Base-by-base conservation (phyloP, 768 basidiomycete genomes). In the Boletus vinaceobasis region DNA sequence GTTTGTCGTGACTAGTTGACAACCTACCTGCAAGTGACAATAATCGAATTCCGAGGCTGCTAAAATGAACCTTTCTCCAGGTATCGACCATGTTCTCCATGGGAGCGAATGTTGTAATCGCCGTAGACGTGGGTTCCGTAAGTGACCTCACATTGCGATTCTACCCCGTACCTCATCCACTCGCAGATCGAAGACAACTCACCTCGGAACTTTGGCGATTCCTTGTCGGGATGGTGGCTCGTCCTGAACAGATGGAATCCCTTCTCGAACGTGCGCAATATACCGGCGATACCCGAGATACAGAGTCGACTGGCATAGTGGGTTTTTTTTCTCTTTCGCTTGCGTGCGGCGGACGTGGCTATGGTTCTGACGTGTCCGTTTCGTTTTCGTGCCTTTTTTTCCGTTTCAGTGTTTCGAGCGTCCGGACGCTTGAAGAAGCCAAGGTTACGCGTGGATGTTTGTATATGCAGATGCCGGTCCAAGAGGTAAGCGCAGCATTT, bases 221-320 rank as follows among this genome's bases (percentile, higher is more conserved):
- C 90, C 1, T 80, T 99, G 3, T 97, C 94, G 4, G 97, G 97
- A 29, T 97, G 91, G 87, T 98, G 93, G 90, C 80, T 98, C 17
- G 75, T 98, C 48, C 67, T 98, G 56, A 98, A 97, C 69, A 78
- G 93, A 48, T 98, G 85, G 87, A 95, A 94, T 65, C 93, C 93
- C 0, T 94, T 94, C 67, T 89, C 90, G 7, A 83, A 79, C 65
- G 83, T 85, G 33, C 77, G 82, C 52, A 83, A 79, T 52, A 81
- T 96, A 17, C 94, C 94, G 33, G 86, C 88, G 14, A 93, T 96
- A 62, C 89, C 94, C 13, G 93, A 96, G 69, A 93, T 97, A 52
- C 94, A 96, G 72, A 87, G 88, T 69, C 85, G 97, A 14, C 79
- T 99, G 44, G 92, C 96, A 49, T 99, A 98, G 95, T 97, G 64